Evolutionary conservation across 2,329 filamentous ascomycete genomes (phyloP), one percentile per base, ranked within the genome.

Genomic region (Cordyceps cateniannulata): DNA sequence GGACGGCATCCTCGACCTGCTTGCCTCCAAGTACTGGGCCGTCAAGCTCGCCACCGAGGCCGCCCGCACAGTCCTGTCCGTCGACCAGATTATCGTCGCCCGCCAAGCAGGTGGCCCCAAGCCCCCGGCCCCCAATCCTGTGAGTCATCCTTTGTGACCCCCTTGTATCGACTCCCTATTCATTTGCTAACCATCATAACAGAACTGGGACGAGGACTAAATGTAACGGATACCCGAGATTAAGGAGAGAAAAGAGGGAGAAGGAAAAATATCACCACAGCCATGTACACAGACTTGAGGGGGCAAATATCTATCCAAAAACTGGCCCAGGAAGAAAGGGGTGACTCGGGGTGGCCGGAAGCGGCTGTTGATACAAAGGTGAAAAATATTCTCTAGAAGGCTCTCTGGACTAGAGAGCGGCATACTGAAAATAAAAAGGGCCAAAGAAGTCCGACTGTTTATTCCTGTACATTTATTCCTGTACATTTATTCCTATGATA

Each of bases 71-170:
- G 89, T 99, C 32, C 80, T 99, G 65, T 96, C 92, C 52, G 95
- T 99, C 44, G 95, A 99, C 76, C 96, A 99, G 79, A 99, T 99
- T 72, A 99, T 99, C 72, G 95, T 99, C 62, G 93, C 96, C 65
- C 87, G 93, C 78, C 95, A 98, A 79, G 95, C 96, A 52, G 95
- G 95, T 71, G 95, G 95, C 42, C 95, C 96, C 24, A 99, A 99
- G 83, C 93, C 93, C 61, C 95, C 95, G 32, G 93, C 90, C 51
- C 95, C 92, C 67, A 97, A 97, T 77, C 89, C 93, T 50, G 80
- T 82, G 71, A 70, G 80, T 59, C 32, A 5, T 9, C 38, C 25
- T 27, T n/a, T 24, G 7, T 40, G 20, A 49, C 9, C 4, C 9
- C 1, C 10, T 22, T n/a, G n/a, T n/a, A n/a, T n/a, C n/a, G n/a